Conservation (phyloP, 169 alveolate species). For the Plasmodium gaboni region DNA sequence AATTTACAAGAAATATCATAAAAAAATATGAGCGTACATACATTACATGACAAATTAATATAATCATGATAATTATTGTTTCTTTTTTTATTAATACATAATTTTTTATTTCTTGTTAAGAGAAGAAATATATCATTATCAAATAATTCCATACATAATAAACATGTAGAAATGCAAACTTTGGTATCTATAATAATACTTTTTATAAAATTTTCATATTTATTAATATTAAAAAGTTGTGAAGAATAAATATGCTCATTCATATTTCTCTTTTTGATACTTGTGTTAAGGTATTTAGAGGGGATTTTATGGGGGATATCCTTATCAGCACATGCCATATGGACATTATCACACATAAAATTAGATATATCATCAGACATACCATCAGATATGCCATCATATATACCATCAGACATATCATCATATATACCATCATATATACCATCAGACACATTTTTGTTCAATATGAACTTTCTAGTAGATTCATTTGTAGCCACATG, state of each 20-base stretch:
- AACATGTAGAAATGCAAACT: constrained; percentile 43
- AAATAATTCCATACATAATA: constrained; percentile 40
- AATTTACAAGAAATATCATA: constrained; percentile 24
- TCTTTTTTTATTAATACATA: background rate
- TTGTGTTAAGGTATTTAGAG: background rate
- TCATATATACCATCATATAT: too few species aligned
- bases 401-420: background rate
- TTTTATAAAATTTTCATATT: constrained; percentile 30
- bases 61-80: constrained; percentile 12
- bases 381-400: background rate
- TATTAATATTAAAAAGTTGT: constrained; percentile 43
- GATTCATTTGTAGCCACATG: background rate
- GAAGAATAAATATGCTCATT: background rate
- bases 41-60: constrained; percentile 60
- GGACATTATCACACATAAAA: background rate
- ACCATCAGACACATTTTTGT: background rate
- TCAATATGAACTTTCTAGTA: background rate
- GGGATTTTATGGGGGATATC: background rate
- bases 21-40: constrained; percentile 36
- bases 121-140: constrained; percentile 25
- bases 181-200: constrained; percentile 39
- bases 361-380: background rate
- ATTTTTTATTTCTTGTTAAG: constrained; percentile 38
- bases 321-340: background rate
- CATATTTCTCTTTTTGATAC: background rate